Evolutionary conservation across 1,139 yeast species (phyloP), one percentile per base, ranked within the genome.

Genomic region (Debaryomyces singareniensis): DNA sequence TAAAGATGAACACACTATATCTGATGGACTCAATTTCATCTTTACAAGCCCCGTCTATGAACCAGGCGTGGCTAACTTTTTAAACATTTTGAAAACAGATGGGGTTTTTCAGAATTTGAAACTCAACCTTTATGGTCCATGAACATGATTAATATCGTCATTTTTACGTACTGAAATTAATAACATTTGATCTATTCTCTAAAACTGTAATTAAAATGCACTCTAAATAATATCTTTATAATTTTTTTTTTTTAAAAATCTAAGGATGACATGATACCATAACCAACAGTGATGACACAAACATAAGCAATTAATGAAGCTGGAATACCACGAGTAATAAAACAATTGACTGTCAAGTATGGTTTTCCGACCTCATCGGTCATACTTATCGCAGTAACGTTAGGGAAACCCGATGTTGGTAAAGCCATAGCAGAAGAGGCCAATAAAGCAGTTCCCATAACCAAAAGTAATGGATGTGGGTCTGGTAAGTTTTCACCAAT

Each of bases 381-480:
- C 78, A 86, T 76, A 35, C 95, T 85, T 35, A 89, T 84, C 2
- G 96, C 97, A 0, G 96, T 87, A 26, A 89, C 95, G 45, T 89
- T 89, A 12, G 97, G 97, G 71, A 89, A 89, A 0, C 97, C 97
- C 2, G 95, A 83, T 0, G 97, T 89, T 16, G 97, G 97, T 36
- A 89, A 67, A 7, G 94, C 96, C 96, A 89, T 89, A 3, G 96
- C 97, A 29, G 80, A 78, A 1, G 96, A 85, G 42, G 96, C 85
- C 38, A 89, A 58, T 44, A 89, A 64, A 0, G 95, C 91, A 11
- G 93, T 71, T 13, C 81, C 75, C 91, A 89, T 81, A 29, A 89
- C 81, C 46, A 89, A 62, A 32, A 87, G 54, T 33, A 73, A 62
- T 13, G 91, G 84, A 48, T 78, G 89, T 3, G 85, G 83, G 22